A percentile compares a stretch with the other conserved stretches of the same genome.
Conservation (phyloP, 192 early-diverging fungal species). For the Podochytrium sp. region DNA sequence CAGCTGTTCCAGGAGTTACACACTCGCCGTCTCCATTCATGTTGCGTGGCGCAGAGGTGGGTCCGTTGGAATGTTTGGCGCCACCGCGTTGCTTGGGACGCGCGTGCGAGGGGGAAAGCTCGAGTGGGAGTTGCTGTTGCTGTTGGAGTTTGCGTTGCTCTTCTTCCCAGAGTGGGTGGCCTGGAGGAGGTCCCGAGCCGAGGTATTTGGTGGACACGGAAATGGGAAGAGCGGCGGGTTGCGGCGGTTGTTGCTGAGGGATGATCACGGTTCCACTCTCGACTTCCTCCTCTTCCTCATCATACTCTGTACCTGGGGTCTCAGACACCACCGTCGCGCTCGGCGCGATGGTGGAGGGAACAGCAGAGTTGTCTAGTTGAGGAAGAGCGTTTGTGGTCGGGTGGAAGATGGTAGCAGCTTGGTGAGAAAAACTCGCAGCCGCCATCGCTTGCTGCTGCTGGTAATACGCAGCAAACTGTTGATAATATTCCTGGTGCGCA, state of each 20-base stretch:
- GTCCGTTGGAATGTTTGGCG: background rate
- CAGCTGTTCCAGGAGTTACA: slow-evolving; percentile 23
- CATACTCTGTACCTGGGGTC: background rate
- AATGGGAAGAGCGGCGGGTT: background rate
- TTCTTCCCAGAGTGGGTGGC: slow-evolving; percentile 39
- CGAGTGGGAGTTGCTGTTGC: background rate
- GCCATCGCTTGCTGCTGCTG: slow-evolving; percentile 16
- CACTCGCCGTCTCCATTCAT: slow-evolving; percentile 16
- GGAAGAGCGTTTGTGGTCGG: slow-evolving; percentile 2
- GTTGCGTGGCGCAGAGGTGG: background rate
- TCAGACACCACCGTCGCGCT: background rate
- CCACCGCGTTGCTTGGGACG: background rate
- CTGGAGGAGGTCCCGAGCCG: slow-evolving; percentile 29
- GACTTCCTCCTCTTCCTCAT: slow-evolving; percentile 28
- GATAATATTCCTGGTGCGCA: slow-evolving; percentile 19
- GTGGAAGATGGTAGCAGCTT: background rate
- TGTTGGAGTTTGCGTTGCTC: slow-evolving; percentile 21
- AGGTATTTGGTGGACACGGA: background rate
- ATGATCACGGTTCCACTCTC: slow-evolving; percentile 22
- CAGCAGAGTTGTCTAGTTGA: background rate
- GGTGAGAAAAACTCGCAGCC: background rate
- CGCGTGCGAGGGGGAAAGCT: background rate
- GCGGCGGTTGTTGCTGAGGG: background rate
- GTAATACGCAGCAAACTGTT: slow-evolving; percentile 4
- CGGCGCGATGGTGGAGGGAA: background rate